These are phyloP conservation scores for Litchi chinensis DNA, from an alignment of 345 rosid species.

Conservation along the genomic window DNA sequence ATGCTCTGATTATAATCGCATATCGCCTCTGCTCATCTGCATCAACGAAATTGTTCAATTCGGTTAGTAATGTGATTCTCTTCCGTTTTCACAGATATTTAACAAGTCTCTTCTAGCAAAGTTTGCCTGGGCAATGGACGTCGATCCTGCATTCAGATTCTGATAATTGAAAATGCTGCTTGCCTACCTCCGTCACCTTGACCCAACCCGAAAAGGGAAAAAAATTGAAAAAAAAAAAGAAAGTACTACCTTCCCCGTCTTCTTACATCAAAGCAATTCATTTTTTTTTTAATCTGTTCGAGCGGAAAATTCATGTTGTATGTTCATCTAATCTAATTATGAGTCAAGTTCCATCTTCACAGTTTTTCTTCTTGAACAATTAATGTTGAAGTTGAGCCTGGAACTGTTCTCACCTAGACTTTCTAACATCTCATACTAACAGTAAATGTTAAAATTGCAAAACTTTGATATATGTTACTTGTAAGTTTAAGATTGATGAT, in stretches of 20 bases:
- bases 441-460: constrained; percentile 13
- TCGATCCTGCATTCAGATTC: constrained; percentile 90
- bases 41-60: not conserved
- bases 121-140: constrained; percentile 98
- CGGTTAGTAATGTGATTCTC: not conserved
- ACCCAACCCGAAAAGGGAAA: constrained; percentile 12
- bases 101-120: constrained; percentile 91
- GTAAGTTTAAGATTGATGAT: not conserved
- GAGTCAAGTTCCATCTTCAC: constrained; percentile 15
- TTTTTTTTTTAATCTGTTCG: not conserved
- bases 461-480: too few species aligned
- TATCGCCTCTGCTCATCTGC: not conserved
- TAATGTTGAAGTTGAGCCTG: constrained; percentile 4
- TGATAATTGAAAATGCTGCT: constrained; percentile 23
- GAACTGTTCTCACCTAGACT: constrained; percentile 15
- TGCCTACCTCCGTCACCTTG: not conserved
- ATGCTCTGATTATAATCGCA: too few species aligned
- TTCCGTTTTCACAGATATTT: constrained; percentile 62
- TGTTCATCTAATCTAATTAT: constrained; percentile 35
- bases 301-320: constrained; percentile 27
- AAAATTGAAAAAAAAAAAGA: not conserved
- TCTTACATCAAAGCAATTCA: constrained; percentile 21
- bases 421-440: constrained; percentile 24
- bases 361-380: constrained; percentile 8
- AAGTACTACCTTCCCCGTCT: not conserved